Conservation (phyloP, 2,329 filamentous ascomycete genomes). For the Penicillium concentricum region DNA sequence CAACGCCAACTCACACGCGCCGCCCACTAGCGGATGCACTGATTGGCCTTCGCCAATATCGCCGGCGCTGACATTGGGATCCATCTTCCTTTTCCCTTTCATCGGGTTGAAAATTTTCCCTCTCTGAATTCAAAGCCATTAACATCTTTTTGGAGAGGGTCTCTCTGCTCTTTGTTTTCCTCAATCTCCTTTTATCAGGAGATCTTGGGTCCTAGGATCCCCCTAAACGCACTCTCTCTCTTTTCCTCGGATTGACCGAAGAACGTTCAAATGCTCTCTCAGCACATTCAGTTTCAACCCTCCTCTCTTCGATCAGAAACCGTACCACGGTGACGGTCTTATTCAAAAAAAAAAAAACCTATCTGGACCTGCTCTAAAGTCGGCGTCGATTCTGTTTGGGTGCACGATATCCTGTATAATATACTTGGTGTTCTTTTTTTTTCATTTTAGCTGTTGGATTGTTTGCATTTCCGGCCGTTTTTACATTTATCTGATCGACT, state of each 20-base stretch:
- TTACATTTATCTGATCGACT: conserved; percentile 14
- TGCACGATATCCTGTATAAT: conserved; percentile 48
- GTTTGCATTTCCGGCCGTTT: conserved; percentile 4
- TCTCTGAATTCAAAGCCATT: conserved; percentile 13
- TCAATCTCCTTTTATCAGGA: neutral
- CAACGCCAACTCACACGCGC: conserved; percentile 11
- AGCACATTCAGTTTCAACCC: conserved; percentile 38
- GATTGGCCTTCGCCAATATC: conserved; percentile 12
- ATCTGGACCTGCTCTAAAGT: conserved; percentile 20
- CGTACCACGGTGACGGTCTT: conserved; percentile 46
- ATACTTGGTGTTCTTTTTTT: conserved; percentile 35
- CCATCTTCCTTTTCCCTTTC: conserved; percentile 10
- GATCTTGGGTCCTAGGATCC: conserved; percentile 3
- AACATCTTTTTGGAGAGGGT: conserved; percentile 8
- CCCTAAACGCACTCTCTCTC: conserved; percentile 13
- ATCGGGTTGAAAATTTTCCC: conserved; percentile 18
- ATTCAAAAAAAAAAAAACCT: conserved; percentile 22
- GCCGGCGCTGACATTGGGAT: conserved; percentile 3
- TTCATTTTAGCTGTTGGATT: conserved; percentile 18
- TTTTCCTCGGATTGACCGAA: conserved; percentile 25
- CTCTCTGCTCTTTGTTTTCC: conserved; percentile 8
- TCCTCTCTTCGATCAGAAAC: conserved; percentile 43
- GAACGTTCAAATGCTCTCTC: conserved; percentile 48
- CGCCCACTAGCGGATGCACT: conserved; percentile 4
- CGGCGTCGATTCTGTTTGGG: conserved; percentile 36